Percentiles rank a stretch among this genome's conserved stretches.
Conservation (phyloP, 2,329 filamentous ascomycete species). For the Cladosporium sp. region DNA sequence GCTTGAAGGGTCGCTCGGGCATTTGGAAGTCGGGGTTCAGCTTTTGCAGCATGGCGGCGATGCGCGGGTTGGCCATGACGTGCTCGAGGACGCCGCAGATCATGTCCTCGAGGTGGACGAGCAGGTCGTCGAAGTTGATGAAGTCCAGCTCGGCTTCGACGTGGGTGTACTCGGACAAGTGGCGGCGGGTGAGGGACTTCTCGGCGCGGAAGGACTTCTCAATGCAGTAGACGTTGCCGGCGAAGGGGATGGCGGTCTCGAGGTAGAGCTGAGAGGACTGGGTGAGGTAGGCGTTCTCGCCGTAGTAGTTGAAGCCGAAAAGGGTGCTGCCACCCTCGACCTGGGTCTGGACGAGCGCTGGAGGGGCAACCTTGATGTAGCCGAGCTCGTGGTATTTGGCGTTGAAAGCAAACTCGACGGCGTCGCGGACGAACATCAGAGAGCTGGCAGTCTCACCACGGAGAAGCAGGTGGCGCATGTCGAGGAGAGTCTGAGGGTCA, state of each 20-base stretch:
- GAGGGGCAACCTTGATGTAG: slow-evolving; percentile 80
- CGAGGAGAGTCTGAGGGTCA: slow-evolving; percentile 69
- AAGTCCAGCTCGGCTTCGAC: slow-evolving; percentile 96
- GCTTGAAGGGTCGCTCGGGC: slow-evolving; percentile 80
- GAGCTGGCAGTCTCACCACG: slow-evolving; percentile 80
- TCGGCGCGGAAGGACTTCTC: slow-evolving; percentile 99
- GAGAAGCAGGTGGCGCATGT: slow-evolving; percentile 79
- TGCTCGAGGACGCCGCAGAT: slow-evolving; percentile 82
- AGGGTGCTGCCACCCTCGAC: slow-evolving; percentile 90
- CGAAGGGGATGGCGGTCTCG: slow-evolving; percentile 83
- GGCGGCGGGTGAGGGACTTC: slow-evolving; percentile 89
- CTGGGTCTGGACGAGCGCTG: slow-evolving; percentile 90
- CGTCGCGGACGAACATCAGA: slow-evolving; percentile 81
- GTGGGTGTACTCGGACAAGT: slow-evolving; percentile 95
- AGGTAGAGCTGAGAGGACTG: slow-evolving; percentile 98
- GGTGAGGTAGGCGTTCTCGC: slow-evolving; percentile 85
- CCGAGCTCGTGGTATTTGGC: slow-evolving; percentile 71
- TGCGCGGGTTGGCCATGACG: slow-evolving; percentile 67
- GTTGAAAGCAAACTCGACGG: slow-evolving; percentile 76
- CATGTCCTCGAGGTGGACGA: slow-evolving; percentile 80
- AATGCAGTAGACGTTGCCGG: slow-evolving; percentile 96
- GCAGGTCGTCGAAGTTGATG: slow-evolving; percentile 85
- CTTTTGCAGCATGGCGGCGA: slow-evolving; percentile 69
- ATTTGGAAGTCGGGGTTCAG: slow-evolving; percentile 88
- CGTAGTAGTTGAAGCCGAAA: slow-evolving; percentile 86